Evolutionary conservation across 140 eudicot species (phyloP), one percentile per base, ranked within the genome.

Genomic region (Stevia rebaudiana): DNA sequence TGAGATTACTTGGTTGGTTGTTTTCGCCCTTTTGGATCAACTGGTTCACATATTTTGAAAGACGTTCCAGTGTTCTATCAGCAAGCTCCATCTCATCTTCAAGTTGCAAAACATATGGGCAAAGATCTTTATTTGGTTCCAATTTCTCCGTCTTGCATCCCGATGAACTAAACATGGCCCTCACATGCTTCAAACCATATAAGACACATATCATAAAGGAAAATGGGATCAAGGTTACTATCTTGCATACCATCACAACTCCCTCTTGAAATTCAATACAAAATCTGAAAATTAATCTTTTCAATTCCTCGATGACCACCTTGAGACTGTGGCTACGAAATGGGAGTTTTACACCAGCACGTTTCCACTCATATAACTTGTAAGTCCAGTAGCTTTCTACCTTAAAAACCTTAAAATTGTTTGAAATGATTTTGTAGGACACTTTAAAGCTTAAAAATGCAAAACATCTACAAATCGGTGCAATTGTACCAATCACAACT

Each of bases 1-100:
- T 19, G 5, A 73, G 61, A 19, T 54, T 12, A 0, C 51, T 73
- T 16, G 72, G 66, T 4, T 63, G 78, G 8, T 18, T 31, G 10
- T 31, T 64, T 64, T 17, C 49, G 15, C 60, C 61, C 57, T 39
- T 64, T 8, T 7, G 18, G 3, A 73, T 42, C 51, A 47, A 25
- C 0, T 3, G 21, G 0, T 64, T 33, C 47, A 37, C 7, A 6
- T 67, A 68, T 16, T 52, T 43, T 13, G 8, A 64, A 19, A 51
- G 66, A 37, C 55, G 6, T 4, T 43, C 24, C 19, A 64, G 3
- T 44, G 61, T 63, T 21, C 19, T 31, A 15, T 54, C 21, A 11
- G 5, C 6, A 61, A 61, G n/a, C 19, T 61, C 51, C n/a, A 11
- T 39, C 51, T 21, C 67, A 37, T 61, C 36, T 18, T 39, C 48